Percentiles rank a stretch among this genome's conserved stretches.
Evolutionary conservation across 106 monocot genomes (phyloP).

Genomic region (Ottelia alismoides): DNA sequence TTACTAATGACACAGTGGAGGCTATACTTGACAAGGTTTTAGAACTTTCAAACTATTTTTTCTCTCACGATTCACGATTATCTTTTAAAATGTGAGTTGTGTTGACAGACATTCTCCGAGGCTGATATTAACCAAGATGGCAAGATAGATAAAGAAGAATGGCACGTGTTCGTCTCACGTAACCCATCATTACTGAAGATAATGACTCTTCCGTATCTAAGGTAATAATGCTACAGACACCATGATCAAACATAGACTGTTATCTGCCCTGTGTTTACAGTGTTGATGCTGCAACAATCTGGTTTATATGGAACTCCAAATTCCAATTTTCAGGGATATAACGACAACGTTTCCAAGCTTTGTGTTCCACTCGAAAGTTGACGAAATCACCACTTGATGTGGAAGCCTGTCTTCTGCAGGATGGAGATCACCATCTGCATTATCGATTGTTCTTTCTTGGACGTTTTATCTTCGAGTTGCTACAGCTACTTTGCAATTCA

Average conservation of each 20-base stretch:
- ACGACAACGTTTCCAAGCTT: conserved; percentile 94
- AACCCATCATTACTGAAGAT: conserved; percentile 92
- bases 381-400: too few species aligned
- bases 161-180: conserved; percentile 69
- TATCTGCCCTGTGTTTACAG: neutral
- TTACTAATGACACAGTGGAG: conserved; percentile 78
- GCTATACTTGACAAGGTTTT: conserved; percentile 71
- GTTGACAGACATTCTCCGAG: conserved; percentile 73
- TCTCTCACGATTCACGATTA: too few species aligned
- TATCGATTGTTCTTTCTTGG: too few species aligned
- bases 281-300: neutral
- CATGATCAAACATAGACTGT: neutral
- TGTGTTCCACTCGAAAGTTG: conserved; percentile 87
- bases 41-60: neutral
- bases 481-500: too few species aligned
- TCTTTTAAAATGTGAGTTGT: too few species aligned
- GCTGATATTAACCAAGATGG: conserved; percentile 88
- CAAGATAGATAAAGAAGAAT: conserved; percentile 89
- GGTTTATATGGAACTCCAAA: neutral
- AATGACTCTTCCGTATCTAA: conserved; percentile 98
- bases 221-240: conserved; percentile 27
- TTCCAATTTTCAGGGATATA: conserved; percentile 57
- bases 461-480: too few species aligned
- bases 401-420: too few species aligned
- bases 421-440: too few species aligned